Evolutionary conservation across 768 basidiomycete genomes (phyloP), one percentile per base, ranked within the genome.

Genomic region (Auricularia sp.): DNA sequence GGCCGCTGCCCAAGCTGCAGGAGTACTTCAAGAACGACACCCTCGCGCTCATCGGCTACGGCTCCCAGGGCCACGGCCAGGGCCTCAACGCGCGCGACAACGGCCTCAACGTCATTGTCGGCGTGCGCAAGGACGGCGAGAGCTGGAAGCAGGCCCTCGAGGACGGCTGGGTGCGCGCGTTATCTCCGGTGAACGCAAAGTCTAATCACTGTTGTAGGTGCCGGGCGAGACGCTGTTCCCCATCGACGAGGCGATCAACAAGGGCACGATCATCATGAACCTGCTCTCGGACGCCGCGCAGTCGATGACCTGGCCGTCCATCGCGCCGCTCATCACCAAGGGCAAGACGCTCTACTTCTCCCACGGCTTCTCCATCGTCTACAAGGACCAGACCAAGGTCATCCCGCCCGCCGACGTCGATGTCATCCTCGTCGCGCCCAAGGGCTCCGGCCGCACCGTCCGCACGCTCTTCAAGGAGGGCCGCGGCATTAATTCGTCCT

Each of bases 331-430:
- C 73, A 95, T 98, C 82, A 98, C 94, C 77, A 93, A 95, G 85
- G 97, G 92, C 80, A 98, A 99, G 85, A 99, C 97, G n/a, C 89
- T 99, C 68, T 99, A 99, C 88, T 99, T 99, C 83, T 94, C 96
- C 5, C 97, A 99, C 77, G 97, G 97, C 73, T 99, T 99, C 89
- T 98, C 96, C 69, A 85, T 98, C 69, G 94, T 99, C 64, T 99
- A 89, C 87, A 93, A 95, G 83, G 86, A 99, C 5, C 93, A 97
- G 77, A 99, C 97, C 69, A 83, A 95, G 65, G 94, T 99, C 70
- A 72, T 95, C 64, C 91, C 94, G 67, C 97, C 97, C 58, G 72
- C 81, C 21, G 94, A 98, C 73, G 92, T 99, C 69, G 97, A 99
- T 75, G 97, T 99, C 72, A 98, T 99, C 76, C 92, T 99, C 71